Evolutionary conservation across 148 eudicot genomes (phyloP).

Genomic region (Rhododendron henanense): DNA sequence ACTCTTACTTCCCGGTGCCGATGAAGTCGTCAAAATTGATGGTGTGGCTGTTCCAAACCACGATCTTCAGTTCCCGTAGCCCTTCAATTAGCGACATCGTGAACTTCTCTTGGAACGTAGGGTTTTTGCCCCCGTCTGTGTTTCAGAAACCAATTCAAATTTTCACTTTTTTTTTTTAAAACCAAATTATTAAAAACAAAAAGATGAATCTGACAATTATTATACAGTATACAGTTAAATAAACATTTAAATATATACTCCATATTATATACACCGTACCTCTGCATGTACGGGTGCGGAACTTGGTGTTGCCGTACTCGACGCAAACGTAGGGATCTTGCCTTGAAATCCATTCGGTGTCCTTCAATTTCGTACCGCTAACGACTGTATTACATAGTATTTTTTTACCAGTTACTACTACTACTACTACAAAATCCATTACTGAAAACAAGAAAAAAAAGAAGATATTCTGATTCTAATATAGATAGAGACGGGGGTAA

Average conservation of each 20-base stretch:
- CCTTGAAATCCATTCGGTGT: slow-evolving; percentile 83
- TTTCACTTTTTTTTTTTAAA: too few species aligned
- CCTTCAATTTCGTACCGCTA: slow-evolving; percentile 59
- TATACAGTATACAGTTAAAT: too few species aligned
- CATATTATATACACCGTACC: slow-evolving; percentile 25
- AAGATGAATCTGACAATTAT: too few species aligned
- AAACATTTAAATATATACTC: too few species aligned
- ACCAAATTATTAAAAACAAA: too few species aligned
- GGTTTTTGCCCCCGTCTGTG: slow-evolving; percentile 86
- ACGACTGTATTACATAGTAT: too few species aligned
- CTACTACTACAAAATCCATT: neutral
- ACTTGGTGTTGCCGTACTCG: slow-evolving; percentile 65
- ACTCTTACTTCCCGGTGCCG: slow-evolving; percentile 84
- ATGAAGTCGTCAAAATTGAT: slow-evolving; percentile 67
- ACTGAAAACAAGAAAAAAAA: neutral
- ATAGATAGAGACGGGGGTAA: neutral
- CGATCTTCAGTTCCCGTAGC: slow-evolving; percentile 54
- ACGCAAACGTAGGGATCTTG: slow-evolving; percentile 81
- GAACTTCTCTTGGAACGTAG: slow-evolving; percentile 91
- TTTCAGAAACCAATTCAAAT: neutral
- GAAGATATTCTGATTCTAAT: too few species aligned
- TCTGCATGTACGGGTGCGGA: slow-evolving; percentile 75
- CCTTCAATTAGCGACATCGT: slow-evolving; percentile 75
- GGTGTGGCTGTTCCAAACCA: slow-evolving; percentile 89
- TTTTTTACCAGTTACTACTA: neutral